Conservation (phyloP, 2,329 filamentous ascomycete species). For the Ophiocordyceps sinensis region DNA sequence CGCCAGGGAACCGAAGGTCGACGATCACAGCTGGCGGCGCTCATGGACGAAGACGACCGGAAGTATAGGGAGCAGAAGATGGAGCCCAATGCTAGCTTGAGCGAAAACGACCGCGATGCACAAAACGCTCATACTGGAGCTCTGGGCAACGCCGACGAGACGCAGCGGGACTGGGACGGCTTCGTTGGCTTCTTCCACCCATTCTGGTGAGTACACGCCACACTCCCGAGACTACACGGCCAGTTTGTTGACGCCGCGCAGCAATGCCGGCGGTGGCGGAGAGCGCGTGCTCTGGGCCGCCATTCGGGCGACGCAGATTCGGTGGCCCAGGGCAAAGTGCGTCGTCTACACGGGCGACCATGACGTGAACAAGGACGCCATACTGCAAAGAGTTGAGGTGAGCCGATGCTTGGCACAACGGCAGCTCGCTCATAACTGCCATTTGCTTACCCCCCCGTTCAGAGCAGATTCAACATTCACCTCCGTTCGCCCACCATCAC, state of each 20-base stretch:
- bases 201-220: slow-evolving; percentile 56
- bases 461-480: slow-evolving; percentile 84
- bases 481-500: slow-evolving; percentile 70
- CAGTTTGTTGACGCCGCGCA: slow-evolving; percentile 17
- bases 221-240: background rate
- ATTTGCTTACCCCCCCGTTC: slow-evolving; percentile 4
- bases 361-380: slow-evolving; percentile 65
- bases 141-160: slow-evolving; percentile 25
- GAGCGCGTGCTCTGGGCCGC: slow-evolving; percentile 95
- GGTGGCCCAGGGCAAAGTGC: slow-evolving; percentile 79
- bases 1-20: slow-evolving; percentile 49
- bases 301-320: slow-evolving; percentile 75
- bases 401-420: slow-evolving; percentile 3
- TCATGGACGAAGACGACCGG: slow-evolving; percentile 31
- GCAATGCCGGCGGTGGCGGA: slow-evolving; percentile 90
- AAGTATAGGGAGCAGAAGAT: slow-evolving; percentile 19
- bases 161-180: slow-evolving; percentile 54
- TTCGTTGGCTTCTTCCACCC: slow-evolving; percentile 95
- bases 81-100: slow-evolving; percentile 47
- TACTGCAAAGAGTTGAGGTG: slow-evolving; percentile 65
- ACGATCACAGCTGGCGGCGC: slow-evolving; percentile 39
- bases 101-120: slow-evolving; percentile 31
- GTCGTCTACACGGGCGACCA: slow-evolving; percentile 94
- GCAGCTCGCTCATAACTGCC: background rate
- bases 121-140: no score